phyloP scores from a whole-genome alignment of 1,284 basidiomycete genomes.

The Phaffia rhodozyma region DNA sequence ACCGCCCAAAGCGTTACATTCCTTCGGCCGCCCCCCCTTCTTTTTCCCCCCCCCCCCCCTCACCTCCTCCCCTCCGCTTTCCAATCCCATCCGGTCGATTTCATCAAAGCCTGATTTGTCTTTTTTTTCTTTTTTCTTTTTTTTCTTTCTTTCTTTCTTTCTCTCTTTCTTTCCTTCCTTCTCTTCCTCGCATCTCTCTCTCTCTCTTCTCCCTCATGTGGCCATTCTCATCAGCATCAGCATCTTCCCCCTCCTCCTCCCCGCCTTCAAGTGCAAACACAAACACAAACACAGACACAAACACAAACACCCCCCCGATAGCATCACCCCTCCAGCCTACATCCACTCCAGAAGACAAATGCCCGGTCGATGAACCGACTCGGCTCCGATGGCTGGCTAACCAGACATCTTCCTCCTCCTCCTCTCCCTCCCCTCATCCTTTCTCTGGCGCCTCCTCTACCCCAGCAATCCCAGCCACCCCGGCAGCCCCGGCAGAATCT shows the following conservation, averaged over 20 bases:
- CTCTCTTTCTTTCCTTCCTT: constrained; percentile 49
- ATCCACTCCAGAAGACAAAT: too few species aligned
- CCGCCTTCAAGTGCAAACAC: background rate
- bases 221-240: background rate
- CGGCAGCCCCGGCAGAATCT: constrained; percentile 35
- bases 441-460: background rate
- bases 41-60: background rate
- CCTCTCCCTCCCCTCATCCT: background rate
- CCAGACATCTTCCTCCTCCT: background rate
- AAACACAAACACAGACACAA: too few species aligned
- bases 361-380: background rate
- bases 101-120: too few species aligned
- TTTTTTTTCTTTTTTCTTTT: too few species aligned
- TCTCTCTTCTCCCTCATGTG: constrained; percentile 45
- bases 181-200: constrained; percentile 35
- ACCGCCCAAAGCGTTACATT: background rate
- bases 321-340: too few species aligned
- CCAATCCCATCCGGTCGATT: too few species aligned
- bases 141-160: constrained; percentile 40
- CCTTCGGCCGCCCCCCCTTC: background rate
- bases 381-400: background rate
- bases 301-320: too few species aligned
- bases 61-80: background rate
- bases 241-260: background rate
- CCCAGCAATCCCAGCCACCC: background rate